Evolutionary conservation across 768 basidiomycete genomes (phyloP), one percentile per base, ranked within the genome.

Genomic region (Boletus patriciae): DNA sequence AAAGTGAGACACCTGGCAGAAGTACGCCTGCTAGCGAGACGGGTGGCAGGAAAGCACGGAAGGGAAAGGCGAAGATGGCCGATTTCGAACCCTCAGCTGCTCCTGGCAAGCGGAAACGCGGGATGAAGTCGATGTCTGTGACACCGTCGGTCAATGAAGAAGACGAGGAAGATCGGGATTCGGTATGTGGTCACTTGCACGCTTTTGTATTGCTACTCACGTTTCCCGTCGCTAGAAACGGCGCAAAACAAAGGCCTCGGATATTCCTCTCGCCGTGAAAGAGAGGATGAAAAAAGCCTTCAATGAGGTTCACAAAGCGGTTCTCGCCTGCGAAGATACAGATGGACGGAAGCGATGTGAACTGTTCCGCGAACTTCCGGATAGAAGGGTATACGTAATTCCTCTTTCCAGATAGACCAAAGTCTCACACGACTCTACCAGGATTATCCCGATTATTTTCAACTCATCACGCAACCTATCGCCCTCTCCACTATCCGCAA

Each of bases 391-490:
- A 65, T 59, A 79, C 71, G 15, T 31, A 4, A 1, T 42, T 50
- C 52, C 19, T 23, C 19, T n/a, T 49, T 34, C 1, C 8, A n/a
- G 19, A 21, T 27, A 12, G 55, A 48, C 7, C 27, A 48, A 25
- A 11, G 45, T 50, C 58, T 70, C 34, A 67, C 50, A 12, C 13
- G 13, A 37, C 23, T 21, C 10, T 38, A n/a, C 47, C 41, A 94
- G 90, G 85, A 88, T 54, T 95, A 95, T 66, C 92, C 93, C 31
- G 90, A 94, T 67, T 99, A 98, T 70, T 97, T 95, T 72, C 82
- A 87, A 54, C 80, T 94, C 65, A 98, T 99, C 74, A 78, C 76
- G 3, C 81, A 85, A 46, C 96, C 96, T 4, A 98, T 99, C 65
- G 87, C 92, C 25, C 81, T 99, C 59, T 86, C 90, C 21, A 83